phyloP scores from a whole-genome alignment of 306 rosid genomes.

The Quercus cerris region DNA sequence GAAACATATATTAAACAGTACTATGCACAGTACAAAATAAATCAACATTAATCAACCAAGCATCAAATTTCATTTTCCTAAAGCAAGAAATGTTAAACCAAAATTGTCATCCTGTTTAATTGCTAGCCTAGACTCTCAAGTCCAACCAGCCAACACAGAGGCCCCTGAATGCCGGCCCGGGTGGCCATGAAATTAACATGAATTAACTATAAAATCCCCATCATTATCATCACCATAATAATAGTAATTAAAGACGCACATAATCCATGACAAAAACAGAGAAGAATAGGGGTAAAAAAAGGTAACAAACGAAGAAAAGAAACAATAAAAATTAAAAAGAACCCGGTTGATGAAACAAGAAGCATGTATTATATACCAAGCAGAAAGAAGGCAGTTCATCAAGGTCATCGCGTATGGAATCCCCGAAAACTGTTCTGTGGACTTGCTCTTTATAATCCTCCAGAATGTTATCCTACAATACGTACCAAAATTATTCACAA shows the following conservation, averaged over 20 bases:
- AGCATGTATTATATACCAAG: constrained; percentile 48
- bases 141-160: neutral
- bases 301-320: neutral
- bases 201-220: neutral
- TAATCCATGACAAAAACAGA: constrained; percentile 20
- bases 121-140: too few species aligned
- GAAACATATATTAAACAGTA: too few species aligned
- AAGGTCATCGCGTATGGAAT: constrained; percentile 87
- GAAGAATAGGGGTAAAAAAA: neutral
- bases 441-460: constrained; percentile 53
- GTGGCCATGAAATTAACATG: neutral
- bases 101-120: neutral
- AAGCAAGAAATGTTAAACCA: neutral
- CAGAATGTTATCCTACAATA: constrained; percentile 68
- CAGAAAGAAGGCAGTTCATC: constrained; percentile 85
- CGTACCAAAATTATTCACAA: neutral
- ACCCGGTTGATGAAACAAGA: neutral
- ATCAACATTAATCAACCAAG: neutral
- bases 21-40: neutral
- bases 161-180: neutral
- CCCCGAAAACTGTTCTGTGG: constrained; percentile 84
- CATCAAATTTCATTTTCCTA: neutral
- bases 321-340: neutral
- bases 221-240: neutral
- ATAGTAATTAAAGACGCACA: neutral